Evolutionary conservation across 2,329 filamentous ascomycete species (phyloP).

Genomic region (Blastomyces parvus): DNA sequence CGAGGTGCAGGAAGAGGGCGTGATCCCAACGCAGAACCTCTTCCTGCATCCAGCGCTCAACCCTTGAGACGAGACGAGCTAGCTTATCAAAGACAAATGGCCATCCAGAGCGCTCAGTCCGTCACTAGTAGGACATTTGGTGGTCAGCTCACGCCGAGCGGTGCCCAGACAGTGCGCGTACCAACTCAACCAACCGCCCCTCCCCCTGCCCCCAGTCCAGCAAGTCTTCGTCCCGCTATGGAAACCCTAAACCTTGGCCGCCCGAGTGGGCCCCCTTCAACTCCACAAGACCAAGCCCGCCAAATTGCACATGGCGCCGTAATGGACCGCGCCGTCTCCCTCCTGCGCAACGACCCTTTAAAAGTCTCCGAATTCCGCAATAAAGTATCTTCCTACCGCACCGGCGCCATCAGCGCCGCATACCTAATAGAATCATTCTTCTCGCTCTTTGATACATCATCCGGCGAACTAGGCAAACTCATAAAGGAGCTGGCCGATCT

Average conservation of each 20-base stretch:
- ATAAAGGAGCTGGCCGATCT: slow-evolving; percentile 87
- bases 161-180: slow-evolving; percentile 40
- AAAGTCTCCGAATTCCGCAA: slow-evolving; percentile 72
- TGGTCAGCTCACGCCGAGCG: slow-evolving; percentile 59
- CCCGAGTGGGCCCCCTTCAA: slow-evolving; percentile 30
- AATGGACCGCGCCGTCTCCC: slow-evolving; percentile 69
- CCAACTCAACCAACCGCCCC: slow-evolving; percentile 28
- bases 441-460: slow-evolving; percentile 70
- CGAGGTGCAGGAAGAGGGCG: slow-evolving; percentile 58
- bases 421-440: slow-evolving; percentile 84
- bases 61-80: slow-evolving; percentile 76
- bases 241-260: slow-evolving; percentile 46
- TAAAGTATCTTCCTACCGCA: slow-evolving; percentile 69
- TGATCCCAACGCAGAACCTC: slow-evolving; percentile 75
- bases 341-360: slow-evolving; percentile 64
- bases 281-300: slow-evolving; percentile 71
- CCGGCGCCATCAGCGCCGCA: slow-evolving; percentile 57
- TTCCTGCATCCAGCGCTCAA: slow-evolving; percentile 68
- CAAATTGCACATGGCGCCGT: slow-evolving; percentile 73
- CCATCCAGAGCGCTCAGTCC: slow-evolving; percentile 79
- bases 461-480: slow-evolving; percentile 74
- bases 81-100: slow-evolving; percentile 84
- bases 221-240: slow-evolving; percentile 34
- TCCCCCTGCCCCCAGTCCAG: slow-evolving; percentile 20
- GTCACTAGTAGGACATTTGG: slow-evolving; percentile 73